Evolutionary conservation across 2,329 filamentous ascomycete species (phyloP), one percentile per base, ranked within the genome.

Genomic region (Tolypocladium guangdongense): DNA sequence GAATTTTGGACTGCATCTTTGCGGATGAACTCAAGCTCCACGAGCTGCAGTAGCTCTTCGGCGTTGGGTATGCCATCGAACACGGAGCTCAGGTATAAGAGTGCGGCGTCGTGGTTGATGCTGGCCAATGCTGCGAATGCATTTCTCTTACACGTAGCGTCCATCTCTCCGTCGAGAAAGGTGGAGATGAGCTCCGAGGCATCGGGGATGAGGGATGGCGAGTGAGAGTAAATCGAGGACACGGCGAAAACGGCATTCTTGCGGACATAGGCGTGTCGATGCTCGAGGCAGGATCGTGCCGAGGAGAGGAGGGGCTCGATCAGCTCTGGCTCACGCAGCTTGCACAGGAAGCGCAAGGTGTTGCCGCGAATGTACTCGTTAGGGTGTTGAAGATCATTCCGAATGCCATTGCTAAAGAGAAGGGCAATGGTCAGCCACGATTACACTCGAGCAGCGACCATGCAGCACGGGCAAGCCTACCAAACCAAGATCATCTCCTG

Each of bases 401-500:
- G 86, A 66, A 99, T 97, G 60, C 93, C 93, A 72, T 99, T 99
- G 73, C 92, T 96, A 64, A 52, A 51, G 7, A 10, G n/a, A 7
- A 52, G 7, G 16, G 4, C 22, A 12, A 7, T 20, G 30, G 49
- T 54, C 18, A 50, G 51, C 45, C 3, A 39, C 24, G 2, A 5
- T 12, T 10, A 2, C 6, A 8, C 22, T 38, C 20, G 5, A 6
- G 35, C 8, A 18, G 30, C 6, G 18, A 30, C 24, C 3, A 24
- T 12, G 2, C 7, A 14, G 20, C 10, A 20, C n/a, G 20, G 18
- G 22, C 7, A 24, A n/a, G 55, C 67, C 48, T 63, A 96, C 92
- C 93, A 99, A 64, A 99, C 93, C 66, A 99, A 76, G 70, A 99
- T 99, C 90, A 96, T 97, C 75, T 99, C 93, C 74, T 99, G 93